Evolutionary conservation across 164 flowering plant species (phyloP).

Genomic region (Nymphaea colorata): DNA sequence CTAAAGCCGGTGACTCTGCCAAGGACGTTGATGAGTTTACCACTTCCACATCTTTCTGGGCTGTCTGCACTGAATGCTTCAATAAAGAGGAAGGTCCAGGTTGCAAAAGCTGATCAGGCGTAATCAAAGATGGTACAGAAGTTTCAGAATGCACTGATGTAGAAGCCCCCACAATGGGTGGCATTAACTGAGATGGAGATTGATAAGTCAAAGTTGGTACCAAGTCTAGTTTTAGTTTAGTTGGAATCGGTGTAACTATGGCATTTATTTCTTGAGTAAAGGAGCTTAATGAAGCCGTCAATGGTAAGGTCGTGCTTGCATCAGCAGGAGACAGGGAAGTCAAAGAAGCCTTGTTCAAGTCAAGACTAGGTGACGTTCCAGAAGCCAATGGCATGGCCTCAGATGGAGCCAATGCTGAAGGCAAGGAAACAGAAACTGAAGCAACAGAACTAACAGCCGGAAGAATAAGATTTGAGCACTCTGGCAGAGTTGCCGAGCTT

Average conservation of each 20-base stretch:
- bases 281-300: conserved; percentile 20
- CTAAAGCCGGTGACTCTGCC: conserved; percentile 21
- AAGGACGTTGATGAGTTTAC: conserved; percentile 18
- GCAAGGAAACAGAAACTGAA: conserved; percentile 18
- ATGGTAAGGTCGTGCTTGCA: conserved; percentile 19
- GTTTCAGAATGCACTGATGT: conserved; percentile 22
- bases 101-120: conserved; percentile 56
- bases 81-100: conserved; percentile 29
- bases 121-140: conserved; percentile 39
- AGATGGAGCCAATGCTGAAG: conserved; percentile 27
- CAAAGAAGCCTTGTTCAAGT: conserved; percentile 29
- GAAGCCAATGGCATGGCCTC: conserved; percentile 24
- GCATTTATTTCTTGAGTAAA: conserved; percentile 23
- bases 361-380: conserved; percentile 23
- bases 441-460: conserved; percentile 18
- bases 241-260: conserved; percentile 25
- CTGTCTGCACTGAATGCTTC: conserved; percentile 24
- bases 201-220: conserved; percentile 24
- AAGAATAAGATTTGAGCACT: conserved; percentile 23
- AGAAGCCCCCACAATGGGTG: conserved; percentile 22
- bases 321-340: conserved; percentile 20
- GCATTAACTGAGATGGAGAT: conserved; percentile 19
- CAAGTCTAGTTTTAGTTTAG: conserved; percentile 26
- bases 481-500: conserved; percentile 27
- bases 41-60: conserved; percentile 59